phyloP scores from a whole-genome alignment of 306 rosid species.

The Chamaecrista fasciculata region DNA sequence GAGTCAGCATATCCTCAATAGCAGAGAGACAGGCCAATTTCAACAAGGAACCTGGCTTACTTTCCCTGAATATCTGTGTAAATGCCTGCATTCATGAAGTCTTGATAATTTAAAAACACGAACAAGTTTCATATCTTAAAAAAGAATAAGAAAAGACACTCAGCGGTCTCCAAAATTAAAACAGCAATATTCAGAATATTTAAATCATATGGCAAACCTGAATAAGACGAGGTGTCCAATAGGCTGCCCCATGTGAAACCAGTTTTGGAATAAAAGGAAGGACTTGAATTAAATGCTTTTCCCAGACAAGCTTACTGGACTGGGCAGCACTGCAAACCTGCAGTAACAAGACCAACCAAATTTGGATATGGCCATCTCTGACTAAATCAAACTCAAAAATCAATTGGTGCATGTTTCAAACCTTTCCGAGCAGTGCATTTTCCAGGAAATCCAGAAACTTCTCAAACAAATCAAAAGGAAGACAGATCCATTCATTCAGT shows the following conservation, averaged over 20 bases:
- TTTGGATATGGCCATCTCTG: slow-evolving; percentile 1
- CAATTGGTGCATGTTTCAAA: slow-evolving; percentile 33
- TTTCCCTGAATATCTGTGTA: slow-evolving; percentile 63
- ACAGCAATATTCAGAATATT: slow-evolving; percentile 9
- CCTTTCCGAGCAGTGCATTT: slow-evolving; percentile 70
- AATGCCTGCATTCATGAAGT: slow-evolving; percentile 58
- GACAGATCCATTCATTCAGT: slow-evolving; percentile 54
- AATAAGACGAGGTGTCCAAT: slow-evolving; percentile 72
- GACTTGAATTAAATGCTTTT: slow-evolving; percentile 59
- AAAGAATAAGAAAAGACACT: no score
- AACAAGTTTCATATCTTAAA: not conserved
- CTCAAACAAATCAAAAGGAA: slow-evolving; percentile 54
- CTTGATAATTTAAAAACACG: not conserved
- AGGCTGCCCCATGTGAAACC: slow-evolving; percentile 41
- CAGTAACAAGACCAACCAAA: slow-evolving; percentile 26
- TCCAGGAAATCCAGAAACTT: slow-evolving; percentile 72
- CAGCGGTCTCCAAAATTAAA: not conserved
- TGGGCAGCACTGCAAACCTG: slow-evolving; percentile 46
- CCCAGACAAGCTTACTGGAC: slow-evolving; percentile 55
- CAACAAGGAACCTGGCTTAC: slow-evolving; percentile 66
- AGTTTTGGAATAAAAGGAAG: slow-evolving; percentile 80
- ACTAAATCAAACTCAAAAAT: not conserved
- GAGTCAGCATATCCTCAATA: slow-evolving; percentile 67
- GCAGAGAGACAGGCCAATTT: slow-evolving; percentile 71
- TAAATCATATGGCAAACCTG: slow-evolving; percentile 50